A percentile compares a stretch with the other conserved stretches of the same genome.
These are phyloP conservation scores for Orobanche coerulescens DNA, from an alignment of 257 asterid species.

Conservation along the genomic window DNA sequence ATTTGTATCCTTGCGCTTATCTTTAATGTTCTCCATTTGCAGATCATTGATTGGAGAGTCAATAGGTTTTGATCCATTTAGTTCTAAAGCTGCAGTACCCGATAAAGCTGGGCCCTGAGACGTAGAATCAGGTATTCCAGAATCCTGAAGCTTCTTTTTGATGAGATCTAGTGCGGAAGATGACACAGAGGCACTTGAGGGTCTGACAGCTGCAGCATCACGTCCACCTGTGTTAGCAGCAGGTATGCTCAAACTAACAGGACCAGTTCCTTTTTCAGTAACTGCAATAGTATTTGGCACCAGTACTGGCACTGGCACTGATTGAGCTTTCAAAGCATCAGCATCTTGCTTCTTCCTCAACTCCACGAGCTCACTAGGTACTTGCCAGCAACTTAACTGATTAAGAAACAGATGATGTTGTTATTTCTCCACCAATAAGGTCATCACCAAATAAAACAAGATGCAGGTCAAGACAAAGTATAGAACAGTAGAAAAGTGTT, in stretches of 20 bases:
- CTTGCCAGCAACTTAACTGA: slow-evolving; percentile 98
- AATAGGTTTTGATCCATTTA: slow-evolving; percentile 53
- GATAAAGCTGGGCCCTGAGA: slow-evolving; percentile 50
- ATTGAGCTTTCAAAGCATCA: slow-evolving; percentile 51
- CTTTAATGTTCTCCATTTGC: slow-evolving; percentile 56
- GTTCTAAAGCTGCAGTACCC: slow-evolving; percentile 41
- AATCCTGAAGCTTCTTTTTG: slow-evolving; percentile 91
- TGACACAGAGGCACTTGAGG: slow-evolving; percentile 43
- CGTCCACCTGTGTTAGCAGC: slow-evolving; percentile 97
- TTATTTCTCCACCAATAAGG: slow-evolving; percentile 12
- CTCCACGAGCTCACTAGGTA: slow-evolving; percentile 79
- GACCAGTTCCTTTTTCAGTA: slow-evolving; percentile 60
- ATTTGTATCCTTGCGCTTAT: slow-evolving; percentile 54
- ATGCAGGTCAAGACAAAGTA: neutral
- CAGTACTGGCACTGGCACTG: slow-evolving; percentile 34
- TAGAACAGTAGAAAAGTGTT: neutral
- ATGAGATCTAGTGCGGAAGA: slow-evolving; percentile 96
- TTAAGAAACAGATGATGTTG: slow-evolving; percentile 22
- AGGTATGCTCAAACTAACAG: slow-evolving; percentile 69
- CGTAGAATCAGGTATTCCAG: slow-evolving; percentile 61
- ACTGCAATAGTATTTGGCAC: slow-evolving; percentile 33
- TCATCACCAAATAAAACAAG: neutral
- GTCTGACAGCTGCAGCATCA: slow-evolving; percentile 62
- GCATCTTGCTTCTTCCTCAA: slow-evolving; percentile 64
- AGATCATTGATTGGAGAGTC: slow-evolving; percentile 42